phyloP scores from a whole-genome alignment of 1,284 basidiomycete species.

The Paramarasmius palmivorus region DNA sequence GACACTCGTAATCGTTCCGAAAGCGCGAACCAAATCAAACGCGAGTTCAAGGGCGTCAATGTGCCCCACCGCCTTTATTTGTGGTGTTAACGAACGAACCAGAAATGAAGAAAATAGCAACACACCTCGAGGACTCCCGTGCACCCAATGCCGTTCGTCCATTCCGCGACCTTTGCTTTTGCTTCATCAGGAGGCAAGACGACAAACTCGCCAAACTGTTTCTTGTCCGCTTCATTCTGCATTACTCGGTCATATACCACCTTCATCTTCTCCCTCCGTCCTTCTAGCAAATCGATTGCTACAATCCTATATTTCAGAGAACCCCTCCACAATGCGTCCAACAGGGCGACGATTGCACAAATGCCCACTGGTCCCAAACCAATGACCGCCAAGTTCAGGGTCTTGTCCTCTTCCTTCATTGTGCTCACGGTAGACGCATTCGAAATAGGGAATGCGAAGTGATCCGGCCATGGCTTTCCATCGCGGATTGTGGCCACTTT shows the following conservation, averaged over 20 bases:
- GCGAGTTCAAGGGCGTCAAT: constrained; percentile 68
- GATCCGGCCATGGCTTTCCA: constrained; percentile 58
- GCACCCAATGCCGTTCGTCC: constrained; percentile 59
- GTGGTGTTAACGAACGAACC: no score
- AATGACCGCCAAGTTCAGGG: constrained; percentile 62
- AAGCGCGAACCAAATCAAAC: constrained; percentile 77
- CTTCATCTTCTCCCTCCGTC: constrained; percentile 56
- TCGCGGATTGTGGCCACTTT: constrained; percentile 61
- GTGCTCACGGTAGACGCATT: not conserved
- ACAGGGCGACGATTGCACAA: constrained; percentile 62
- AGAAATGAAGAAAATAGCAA: not conserved
- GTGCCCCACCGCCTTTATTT: constrained; percentile 76
- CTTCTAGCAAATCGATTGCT: constrained; percentile 61
- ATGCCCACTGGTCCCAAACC: constrained; percentile 79
- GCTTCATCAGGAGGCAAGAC: constrained; percentile 44
- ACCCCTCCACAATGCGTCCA: constrained; percentile 55
- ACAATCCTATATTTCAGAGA: constrained; percentile 53
- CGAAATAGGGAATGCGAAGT: constrained; percentile 19
- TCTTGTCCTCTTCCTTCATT: constrained; percentile 41
- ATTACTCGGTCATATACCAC: constrained; percentile 55
- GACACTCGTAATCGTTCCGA: constrained; percentile 78
- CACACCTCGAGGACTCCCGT: constrained; percentile 67
- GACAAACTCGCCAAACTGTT: constrained; percentile 42
- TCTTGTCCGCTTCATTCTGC: constrained; percentile 35
- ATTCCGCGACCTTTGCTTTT: constrained; percentile 46